phyloP scores from a whole-genome alignment of 139 green algal genomes.

The Chlorella sp. region DNA sequence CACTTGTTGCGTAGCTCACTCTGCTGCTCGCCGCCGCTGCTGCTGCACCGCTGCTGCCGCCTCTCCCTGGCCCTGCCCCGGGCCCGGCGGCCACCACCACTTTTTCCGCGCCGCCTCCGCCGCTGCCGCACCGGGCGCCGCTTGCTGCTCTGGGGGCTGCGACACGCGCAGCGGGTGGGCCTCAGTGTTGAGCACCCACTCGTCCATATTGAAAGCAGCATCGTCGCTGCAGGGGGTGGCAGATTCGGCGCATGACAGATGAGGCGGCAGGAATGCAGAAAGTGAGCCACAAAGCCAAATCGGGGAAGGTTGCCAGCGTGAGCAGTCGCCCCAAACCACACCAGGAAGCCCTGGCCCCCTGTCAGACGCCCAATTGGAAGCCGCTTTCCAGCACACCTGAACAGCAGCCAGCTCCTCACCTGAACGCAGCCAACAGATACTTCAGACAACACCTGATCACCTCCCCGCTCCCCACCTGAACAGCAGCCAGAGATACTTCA shows the following conservation, averaged over 20 bases:
- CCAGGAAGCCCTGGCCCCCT: no score
- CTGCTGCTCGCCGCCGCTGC: neutral
- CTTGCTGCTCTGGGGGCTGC: neutral
- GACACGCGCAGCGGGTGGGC: constrained; percentile 71
- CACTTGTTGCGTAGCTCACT: no score
- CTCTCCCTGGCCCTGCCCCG: neutral
- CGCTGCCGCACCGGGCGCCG: neutral
- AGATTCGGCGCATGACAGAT: neutral
- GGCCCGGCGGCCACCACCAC: constrained; percentile 19
- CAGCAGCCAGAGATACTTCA: constrained; percentile 90
- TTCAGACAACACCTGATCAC: neutral
- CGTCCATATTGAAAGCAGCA: constrained; percentile 63
- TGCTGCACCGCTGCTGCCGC: neutral
- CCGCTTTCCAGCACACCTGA: no score
- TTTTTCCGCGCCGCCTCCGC: neutral
- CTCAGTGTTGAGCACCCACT: constrained; percentile 91
- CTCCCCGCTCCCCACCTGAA: constrained; percentile 49
- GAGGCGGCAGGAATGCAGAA: no score
- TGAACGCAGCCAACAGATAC: no score
- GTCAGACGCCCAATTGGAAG: no score
- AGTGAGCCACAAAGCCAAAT: no score
- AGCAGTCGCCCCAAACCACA: no score
- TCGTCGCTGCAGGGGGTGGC: constrained; percentile 24
- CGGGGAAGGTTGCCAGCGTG: no score
- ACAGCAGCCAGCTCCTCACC: no score